Base-by-base conservation (phyloP, 2,329 filamentous ascomycete species). In the Teratosphaeriaceae sp. region DNA sequence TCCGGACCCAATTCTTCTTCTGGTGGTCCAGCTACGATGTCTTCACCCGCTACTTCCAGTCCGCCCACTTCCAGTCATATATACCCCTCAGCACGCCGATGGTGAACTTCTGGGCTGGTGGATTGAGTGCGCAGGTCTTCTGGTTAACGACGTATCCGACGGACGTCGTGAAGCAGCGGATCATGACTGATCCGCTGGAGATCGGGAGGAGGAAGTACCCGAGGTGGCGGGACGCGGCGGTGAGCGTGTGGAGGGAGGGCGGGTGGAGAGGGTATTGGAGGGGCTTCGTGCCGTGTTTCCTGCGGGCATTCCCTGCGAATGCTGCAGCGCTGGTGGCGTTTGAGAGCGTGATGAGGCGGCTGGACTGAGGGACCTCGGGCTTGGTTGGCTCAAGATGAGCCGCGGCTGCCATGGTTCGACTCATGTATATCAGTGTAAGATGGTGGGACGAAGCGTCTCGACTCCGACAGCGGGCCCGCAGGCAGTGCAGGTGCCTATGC, bases 11-110 rank as follows among this genome's bases (percentile, higher is more conserved):
- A 69, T 98, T 98, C 74, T 96, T 95, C 75, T 92, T 84, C 71
- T 97, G 89, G 89, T 98, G 92, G 92, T 82, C 82, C n/a, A 85
- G 81, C 27, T 98, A 98, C 70, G 90, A 96, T 58, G 55, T 95
- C 22, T 76, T 97, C 54, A 85, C 86, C 4, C 74, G 79, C 18
- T n/a, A n/a, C 15, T 19, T 34, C 5, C 31, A 34, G n/a, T 27
- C 24, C 24, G 24, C 8, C 8, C 68, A 74, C 46, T 70, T 97
- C 60, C n/a, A 77, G 27, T 12, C 7, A 15, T 71, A 80, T 55
- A 95, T 89, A 2, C 66, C 55, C 9, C 69, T 96, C 42, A 84
- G 84, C 42, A 79, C 80, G 0, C 88, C 92, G 0, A 82, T 82
- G 1, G 75, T 97, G 59, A 97, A 97, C 63, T 98, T 98, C 70